phyloP scores from a whole-genome alignment of 1,284 basidiomycete species.

The Cutaneotrichosporon cavernicola region DNA sequence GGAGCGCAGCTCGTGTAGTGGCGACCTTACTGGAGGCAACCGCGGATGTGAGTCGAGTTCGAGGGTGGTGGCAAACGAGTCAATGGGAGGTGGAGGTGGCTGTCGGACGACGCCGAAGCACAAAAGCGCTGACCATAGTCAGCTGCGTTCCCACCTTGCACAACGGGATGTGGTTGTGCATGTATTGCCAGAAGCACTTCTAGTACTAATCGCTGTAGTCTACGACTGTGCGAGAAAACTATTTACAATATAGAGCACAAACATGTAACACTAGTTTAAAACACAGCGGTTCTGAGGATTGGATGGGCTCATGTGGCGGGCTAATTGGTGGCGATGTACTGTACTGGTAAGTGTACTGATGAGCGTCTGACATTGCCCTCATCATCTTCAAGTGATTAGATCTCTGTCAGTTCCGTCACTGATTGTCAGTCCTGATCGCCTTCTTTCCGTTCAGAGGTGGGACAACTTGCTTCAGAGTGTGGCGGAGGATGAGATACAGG shows the following conservation, averaged over 20 bases:
- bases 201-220: neutral
- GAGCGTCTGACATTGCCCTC: neutral
- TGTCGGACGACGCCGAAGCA: neutral
- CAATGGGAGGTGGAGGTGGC: neutral
- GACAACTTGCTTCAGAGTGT: no score
- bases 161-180: slow-evolving; percentile 1
- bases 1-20: neutral
- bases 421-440: no score
- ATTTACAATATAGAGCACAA: neutral
- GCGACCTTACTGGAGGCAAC: neutral
- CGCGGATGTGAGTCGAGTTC: neutral
- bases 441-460: no score
- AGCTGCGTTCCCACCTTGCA: slow-evolving; percentile 2
- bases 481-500: no score
- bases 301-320: neutral
- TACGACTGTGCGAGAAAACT: neutral
- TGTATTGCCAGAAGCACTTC: neutral
- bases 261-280: neutral
- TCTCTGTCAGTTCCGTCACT: neutral
- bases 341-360: neutral
- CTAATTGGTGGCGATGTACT: neutral
- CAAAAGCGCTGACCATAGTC: neutral
- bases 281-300: neutral
- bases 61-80: neutral
- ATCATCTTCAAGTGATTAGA: neutral